These are phyloP conservation scores for Geotrichum klebahnii DNA, from an alignment of 1,139 yeast genomes.

Conservation along the genomic window DNA sequence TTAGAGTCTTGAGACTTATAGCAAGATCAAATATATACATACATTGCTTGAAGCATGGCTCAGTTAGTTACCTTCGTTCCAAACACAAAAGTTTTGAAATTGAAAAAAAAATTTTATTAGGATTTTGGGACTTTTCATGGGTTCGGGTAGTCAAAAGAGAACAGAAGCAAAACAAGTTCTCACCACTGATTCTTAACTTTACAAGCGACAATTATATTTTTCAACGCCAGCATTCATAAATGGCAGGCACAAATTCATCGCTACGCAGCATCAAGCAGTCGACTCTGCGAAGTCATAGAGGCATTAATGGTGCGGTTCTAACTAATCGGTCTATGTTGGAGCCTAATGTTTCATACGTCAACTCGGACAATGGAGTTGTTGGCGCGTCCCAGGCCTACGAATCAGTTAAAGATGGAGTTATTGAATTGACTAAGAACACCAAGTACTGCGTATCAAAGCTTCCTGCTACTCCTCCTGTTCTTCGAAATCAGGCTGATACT, in stretches of 20 bases:
- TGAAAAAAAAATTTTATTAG: background rate
- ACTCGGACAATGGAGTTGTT: background rate
- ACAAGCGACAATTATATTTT: background rate
- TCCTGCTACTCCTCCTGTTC: constrained; percentile 54
- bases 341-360: background rate
- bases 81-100: background rate
- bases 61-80: background rate
- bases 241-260: constrained; percentile 3
- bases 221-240: background rate
- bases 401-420: constrained; percentile 30
- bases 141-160: background rate
- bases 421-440: constrained; percentile 58
- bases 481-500: constrained; percentile 32
- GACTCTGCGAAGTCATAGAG: background rate
- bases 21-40: background rate
- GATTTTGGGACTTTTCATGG: background rate
- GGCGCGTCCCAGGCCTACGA: background rate
- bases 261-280: constrained; percentile 1
- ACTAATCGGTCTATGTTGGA: background rate
- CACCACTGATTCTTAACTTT: background rate
- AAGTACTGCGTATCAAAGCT: constrained; percentile 58
- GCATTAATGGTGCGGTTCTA: background rate
- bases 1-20: background rate
- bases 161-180: background rate
- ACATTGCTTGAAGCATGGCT: constrained; percentile 11